Base-by-base conservation (phyloP, 345 rosid species). In the Gossypium arboreum region DNA sequence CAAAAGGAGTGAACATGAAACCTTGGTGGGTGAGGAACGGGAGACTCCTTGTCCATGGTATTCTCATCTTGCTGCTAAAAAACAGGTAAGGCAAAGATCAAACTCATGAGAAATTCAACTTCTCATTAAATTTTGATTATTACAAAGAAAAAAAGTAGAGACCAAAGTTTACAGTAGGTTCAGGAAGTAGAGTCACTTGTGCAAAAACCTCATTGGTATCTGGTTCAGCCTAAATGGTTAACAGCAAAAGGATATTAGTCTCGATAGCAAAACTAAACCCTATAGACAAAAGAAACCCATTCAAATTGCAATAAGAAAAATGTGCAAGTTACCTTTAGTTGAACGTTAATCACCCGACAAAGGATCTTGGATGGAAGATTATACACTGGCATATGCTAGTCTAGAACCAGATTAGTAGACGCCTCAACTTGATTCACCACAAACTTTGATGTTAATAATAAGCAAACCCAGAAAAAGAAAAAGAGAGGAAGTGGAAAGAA, bases 171-270 rank as follows among this genome's bases (percentile, higher is more conserved):
- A 89, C 94, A 3, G 61, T 79, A 50, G 76, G 9, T 82, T 86
- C 89, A 16, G 98, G 97, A 68, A 89, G 84, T 75, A 93, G 81
- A 65, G 93, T 91, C 60, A 93, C 82, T 83, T 91, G 97, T 0
- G 98, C 97, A 83, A 83, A 89, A 63, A 93, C 97, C 79, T 93
- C 98, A 27, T 93, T 97, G 0, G 97, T 91, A 63, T 93, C 98
- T 0, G 87, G 83, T 79, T 93, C 98, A 52, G 97, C 98, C 97
- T 92, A 79, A 13, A 67, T 0, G 47, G 71, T 60, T 61, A 24
- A 59, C 39, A 17, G 55, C 8, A 73, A 12, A 66, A 27, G 25
- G 18, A 34, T 4, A 75, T 20, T 47, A 27, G 45, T 59, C 45
- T 77, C 76, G 27, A 29, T 18, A 13, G 55, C 9, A 11, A 65